Base-by-base conservation (phyloP, 495 filamentous ascomycete genomes). In the Hypoxylon rickii region DNA sequence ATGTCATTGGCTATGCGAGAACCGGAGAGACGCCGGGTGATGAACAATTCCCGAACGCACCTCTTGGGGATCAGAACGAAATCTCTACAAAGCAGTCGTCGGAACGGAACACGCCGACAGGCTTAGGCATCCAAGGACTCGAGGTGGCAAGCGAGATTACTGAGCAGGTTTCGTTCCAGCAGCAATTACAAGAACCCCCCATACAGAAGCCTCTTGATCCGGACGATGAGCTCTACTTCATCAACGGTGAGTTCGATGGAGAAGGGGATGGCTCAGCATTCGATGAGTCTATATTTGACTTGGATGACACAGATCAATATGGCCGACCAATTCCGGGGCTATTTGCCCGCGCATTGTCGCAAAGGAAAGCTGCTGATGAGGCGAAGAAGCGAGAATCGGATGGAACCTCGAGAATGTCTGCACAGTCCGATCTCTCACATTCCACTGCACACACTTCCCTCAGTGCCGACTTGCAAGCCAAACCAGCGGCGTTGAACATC, bases 201-300 rank as follows among this genome's bases (percentile, higher is more conserved):
- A 55, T 56, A 32, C 65, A 44, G 31, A 49, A 53, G 18, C 44
- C 50, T 20, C 49, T 72, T 26, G 56, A 71, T 13, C 76, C 83
- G 21, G 82, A 85, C 22, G 89, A 93, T 59, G 89, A 93, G 51
- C 69, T 94, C 34, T 94, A 94, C 63, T 94, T 89, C 55, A 86
- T 92, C 49, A 88, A 91, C 58, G 90, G 89, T 61, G 84, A 76
- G 39, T 80, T 80, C 41, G 60, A 65, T 20, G 70, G 71, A 1
- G 76, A 81, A 7, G 75, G 72, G 19, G 80, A 83, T 32, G 80
- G 78, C 21, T 73, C 73, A 5, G 70, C 75, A 12, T 91, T 92
- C 61, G 89, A 92, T 57, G 89, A 92, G 63, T 89, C 87, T 18
- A 81, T 91, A 21, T 91, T 92, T 61, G 89, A 92, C 63, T 78